Evolutionary conservation across 2,329 filamentous ascomycete genomes (phyloP).

Genomic region (Fusarium oligoseptatum): DNA sequence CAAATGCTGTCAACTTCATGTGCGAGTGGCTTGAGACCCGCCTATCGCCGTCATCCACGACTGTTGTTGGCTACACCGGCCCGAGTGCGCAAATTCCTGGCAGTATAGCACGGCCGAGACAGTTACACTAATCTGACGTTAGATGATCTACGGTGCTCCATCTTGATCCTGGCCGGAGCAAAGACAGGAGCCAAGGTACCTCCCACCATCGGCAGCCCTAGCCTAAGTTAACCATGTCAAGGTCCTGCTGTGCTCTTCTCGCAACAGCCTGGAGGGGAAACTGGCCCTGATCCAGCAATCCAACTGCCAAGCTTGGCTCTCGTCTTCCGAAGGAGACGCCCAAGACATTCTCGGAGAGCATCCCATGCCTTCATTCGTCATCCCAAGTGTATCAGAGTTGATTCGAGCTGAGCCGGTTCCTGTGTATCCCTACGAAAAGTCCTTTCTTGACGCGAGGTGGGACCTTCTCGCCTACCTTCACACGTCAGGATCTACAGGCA

Average conservation of each 20-base stretch:
- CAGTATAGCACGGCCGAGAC: neutral
- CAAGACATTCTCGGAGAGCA: neutral
- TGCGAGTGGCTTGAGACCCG: neutral
- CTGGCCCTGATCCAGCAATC: neutral
- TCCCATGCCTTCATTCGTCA: neutral
- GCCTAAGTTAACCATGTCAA: neutral
- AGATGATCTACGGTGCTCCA: neutral
- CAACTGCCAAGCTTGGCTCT: neutral
- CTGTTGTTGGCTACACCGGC: neutral
- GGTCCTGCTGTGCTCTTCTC: neutral
- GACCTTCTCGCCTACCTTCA: neutral
- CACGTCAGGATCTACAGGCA: neutral
- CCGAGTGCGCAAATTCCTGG: neutral
- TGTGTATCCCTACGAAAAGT: neutral
- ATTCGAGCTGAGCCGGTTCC: neutral
- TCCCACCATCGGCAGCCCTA: rapidly evolving
- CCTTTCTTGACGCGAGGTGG: neutral
- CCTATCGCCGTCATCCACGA: neutral
- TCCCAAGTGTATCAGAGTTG: neutral
- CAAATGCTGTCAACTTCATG: neutral
- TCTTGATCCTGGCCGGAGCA: neutral
- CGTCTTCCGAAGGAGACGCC: neutral
- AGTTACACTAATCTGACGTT: neutral
- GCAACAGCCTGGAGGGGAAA: neutral
- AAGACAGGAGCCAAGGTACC: neutral